Evolutionary conservation across 139 green algal genomes (phyloP), one percentile per base, ranked within the genome.

Genomic region (Chlamydomonas sp.): DNA sequence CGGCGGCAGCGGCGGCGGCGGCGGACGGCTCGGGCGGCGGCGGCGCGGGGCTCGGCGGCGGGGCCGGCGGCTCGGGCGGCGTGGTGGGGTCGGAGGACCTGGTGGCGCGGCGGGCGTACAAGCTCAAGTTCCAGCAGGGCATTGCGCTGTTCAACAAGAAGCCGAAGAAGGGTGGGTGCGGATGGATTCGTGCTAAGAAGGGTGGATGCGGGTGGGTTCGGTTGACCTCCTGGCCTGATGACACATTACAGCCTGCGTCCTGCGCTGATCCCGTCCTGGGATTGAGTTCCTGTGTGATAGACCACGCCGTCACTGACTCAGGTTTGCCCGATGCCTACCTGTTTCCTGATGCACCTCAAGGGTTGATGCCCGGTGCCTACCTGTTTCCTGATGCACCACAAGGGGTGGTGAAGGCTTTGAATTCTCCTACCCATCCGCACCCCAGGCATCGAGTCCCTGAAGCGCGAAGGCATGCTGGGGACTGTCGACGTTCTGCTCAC

Each of bases 111-210:
- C 83, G 92, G 1, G 93, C 92, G 17, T 93, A 92, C 82, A 96
- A 96, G 88, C 81, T 89, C 57, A 90, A 92, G 84, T 95, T 93
- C 84, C 91, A 94, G 58, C 92, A 99, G 91, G 96, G 96, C 63
- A 90, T 99, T 9, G 90, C 89, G 61, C 94, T 99, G 72, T 99
- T 99, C 94, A 99, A 99, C 90, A 95, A 96, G 79, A 99, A 99
- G 91, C 97, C 98, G 49, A 97, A 97, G 84, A 99, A 99, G 91
- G 98, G 97, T 89, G 64, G 14, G 15, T 76, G n/a, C 15, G 69
- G 69, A 49, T 49, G 31, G 31, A 49, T 49, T 49, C 31, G 31
- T 49, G 31, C 31, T 49, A 49, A 49, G 31, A 49, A 49, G 31
- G 31, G 31, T 49, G 31, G 31, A 49, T 49, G 31, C 31, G 31